Evolutionary conservation across 345 rosid species (phyloP).

Genomic region (Eucalyptus shirleyi): DNA sequence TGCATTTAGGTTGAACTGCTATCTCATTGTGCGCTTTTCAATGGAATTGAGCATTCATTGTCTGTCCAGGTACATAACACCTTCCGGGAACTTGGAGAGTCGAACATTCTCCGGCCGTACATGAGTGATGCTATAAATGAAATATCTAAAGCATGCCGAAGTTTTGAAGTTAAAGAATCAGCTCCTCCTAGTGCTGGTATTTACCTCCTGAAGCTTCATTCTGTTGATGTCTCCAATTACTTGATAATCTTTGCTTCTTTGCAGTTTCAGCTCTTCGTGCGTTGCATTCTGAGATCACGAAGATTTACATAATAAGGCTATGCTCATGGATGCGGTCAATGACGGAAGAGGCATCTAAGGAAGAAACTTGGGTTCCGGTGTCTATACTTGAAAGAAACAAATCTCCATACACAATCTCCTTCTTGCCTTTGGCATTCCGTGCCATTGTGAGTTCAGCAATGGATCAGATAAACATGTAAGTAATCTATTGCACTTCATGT

Average conservation of each 20-base stretch:
- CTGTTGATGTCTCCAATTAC: background rate
- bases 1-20: background rate
- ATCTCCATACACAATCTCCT: conserved; percentile 84
- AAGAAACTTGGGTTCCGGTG: conserved; percentile 84
- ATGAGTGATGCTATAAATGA: conserved; percentile 83
- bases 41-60: background rate
- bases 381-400: conserved; percentile 87
- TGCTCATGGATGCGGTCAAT: conserved; percentile 96
- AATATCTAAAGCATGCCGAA: conserved; percentile 81
- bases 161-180: conserved; percentile 87
- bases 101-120: conserved; percentile 57
- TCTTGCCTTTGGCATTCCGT: conserved; percentile 82
- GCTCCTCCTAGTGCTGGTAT: conserved; percentile 82
- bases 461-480: conserved; percentile 91
- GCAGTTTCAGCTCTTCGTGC: conserved; percentile 64
- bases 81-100: conserved; percentile 75
- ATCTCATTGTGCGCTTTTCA: background rate
- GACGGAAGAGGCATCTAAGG: conserved; percentile 59
- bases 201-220: background rate
- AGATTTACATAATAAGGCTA: conserved; percentile 72
- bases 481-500: background rate
- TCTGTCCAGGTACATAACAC: conserved; percentile 58
- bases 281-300: conserved; percentile 69
- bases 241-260: conserved; percentile 9
- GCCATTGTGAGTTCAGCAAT: conserved; percentile 61